These are phyloP conservation scores for Monosporascus sp. DNA, from an alignment of 2,329 filamentous ascomycete species.

Conservation along the genomic window DNA sequence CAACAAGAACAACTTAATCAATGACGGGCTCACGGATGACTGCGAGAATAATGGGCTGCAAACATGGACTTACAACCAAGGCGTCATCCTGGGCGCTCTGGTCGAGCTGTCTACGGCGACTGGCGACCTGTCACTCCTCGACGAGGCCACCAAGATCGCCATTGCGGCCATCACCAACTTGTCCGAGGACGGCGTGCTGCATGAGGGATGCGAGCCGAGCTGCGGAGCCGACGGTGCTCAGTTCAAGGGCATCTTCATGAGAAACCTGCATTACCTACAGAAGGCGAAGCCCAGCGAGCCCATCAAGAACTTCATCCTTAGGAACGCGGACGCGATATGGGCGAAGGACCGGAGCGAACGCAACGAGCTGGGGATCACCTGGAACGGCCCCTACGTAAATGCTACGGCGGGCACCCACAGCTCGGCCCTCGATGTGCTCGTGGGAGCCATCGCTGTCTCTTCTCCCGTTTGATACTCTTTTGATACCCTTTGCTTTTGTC, in stretches of 20 bases:
- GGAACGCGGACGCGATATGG: conserved; percentile 31
- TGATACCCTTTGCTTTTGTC: too few species aligned
- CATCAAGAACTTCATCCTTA: conserved; percentile 34
- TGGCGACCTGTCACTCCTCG: conserved; percentile 35
- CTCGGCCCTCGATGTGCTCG: conserved; percentile 24
- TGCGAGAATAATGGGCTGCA: conserved; percentile 44
- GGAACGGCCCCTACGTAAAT: conserved; percentile 24
- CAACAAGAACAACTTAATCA: conserved; percentile 43
- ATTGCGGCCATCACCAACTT: conserved; percentile 43
- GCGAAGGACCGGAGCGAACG: conserved; percentile 28
- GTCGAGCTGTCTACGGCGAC: conserved; percentile 44
- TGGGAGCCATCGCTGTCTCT: conserved; percentile 20
- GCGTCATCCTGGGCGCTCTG: conserved; percentile 48
- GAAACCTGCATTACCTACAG: conserved; percentile 57
- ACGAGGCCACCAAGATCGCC: conserved; percentile 43
- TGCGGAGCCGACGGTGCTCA: conserved; percentile 50
- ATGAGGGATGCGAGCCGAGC: conserved; percentile 49
- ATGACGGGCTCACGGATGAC: conserved; percentile 44
- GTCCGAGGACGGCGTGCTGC: conserved; percentile 42
- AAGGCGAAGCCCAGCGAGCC: conserved; percentile 37
- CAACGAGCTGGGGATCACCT: conserved; percentile 24
- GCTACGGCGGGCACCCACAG: conserved; percentile 24
- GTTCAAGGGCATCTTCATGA: conserved; percentile 68
- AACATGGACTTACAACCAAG: conserved; percentile 54
- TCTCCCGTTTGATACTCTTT: background rate